phyloP scores from a whole-genome alignment of 2,329 filamentous ascomycete genomes.

The Cladorrhinum sp. region DNA sequence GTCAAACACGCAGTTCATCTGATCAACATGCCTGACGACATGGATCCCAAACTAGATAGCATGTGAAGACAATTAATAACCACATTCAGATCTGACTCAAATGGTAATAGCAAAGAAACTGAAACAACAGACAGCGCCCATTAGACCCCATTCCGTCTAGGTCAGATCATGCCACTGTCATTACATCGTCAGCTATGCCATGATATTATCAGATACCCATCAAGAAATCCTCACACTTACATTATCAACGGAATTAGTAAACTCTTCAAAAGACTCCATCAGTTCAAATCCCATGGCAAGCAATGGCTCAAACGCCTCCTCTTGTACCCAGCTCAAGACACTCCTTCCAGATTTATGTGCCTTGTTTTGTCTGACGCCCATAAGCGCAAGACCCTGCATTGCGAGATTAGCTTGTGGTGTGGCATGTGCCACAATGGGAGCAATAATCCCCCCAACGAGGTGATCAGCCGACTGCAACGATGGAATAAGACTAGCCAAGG shows the following conservation, averaged over 20 bases:
- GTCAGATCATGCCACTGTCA: conserved; percentile 22
- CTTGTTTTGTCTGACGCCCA: conserved; percentile 81
- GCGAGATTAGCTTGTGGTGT: conserved; percentile 67
- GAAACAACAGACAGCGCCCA: too few relatives aligned
- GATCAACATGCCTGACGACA: not conserved
- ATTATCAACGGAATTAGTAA: conserved; percentile 60
- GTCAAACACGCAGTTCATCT: not conserved
- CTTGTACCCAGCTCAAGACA: conserved; percentile 74
- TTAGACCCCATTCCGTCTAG: too few relatives aligned
- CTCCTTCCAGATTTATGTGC: conserved; percentile 69
- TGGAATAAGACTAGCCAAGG: conserved; percentile 67
- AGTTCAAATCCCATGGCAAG: conserved; percentile 77
- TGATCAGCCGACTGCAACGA: conserved; percentile 55
- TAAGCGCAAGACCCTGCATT: conserved; percentile 71
- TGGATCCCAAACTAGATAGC: too few relatives aligned
- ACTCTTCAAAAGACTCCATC: conserved; percentile 77
- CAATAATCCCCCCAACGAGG: conserved; percentile 71
- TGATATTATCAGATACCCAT: not conserved
- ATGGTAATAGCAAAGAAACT: too few relatives aligned
- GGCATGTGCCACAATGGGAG: conserved; percentile 66
- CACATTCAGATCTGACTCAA: too few relatives aligned
- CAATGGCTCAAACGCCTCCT: conserved; percentile 70
- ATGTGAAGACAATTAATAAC: too few relatives aligned
- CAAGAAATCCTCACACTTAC: conserved; percentile 35
- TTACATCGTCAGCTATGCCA: conserved; percentile 6